A percentile compares a stretch with the other conserved stretches of the same genome.
Evolutionary conservation across 148 eudicot genomes (phyloP).

Genomic region (Nyssa sinensis): DNA sequence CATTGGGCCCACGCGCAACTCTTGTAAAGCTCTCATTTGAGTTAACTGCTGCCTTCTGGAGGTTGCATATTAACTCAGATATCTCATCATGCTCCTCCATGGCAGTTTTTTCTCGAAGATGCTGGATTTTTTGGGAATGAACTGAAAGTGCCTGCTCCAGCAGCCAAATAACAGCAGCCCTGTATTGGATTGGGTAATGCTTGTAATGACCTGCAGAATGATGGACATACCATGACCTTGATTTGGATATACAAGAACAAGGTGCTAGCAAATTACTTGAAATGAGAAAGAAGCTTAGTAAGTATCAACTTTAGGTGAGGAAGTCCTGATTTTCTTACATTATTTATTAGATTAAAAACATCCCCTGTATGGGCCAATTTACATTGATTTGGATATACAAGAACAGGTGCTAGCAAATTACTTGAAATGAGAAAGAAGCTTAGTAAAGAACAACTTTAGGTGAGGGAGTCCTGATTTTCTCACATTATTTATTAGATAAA

Average conservation of each 20-base stretch:
- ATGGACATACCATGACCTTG: background rate
- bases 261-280: background rate
- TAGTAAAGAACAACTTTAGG: background rate
- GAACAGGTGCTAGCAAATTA: background rate
- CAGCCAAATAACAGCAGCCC: constrained; percentile 37
- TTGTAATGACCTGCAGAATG: constrained; percentile 44
- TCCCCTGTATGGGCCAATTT: too few species aligned
- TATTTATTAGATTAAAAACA: too few species aligned
- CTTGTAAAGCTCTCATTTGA: constrained; percentile 55
- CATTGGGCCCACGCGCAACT: constrained; percentile 53
- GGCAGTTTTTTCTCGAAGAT: constrained; percentile 31
- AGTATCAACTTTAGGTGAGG: background rate
- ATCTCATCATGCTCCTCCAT: constrained; percentile 45
- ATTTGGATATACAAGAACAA: background rate
- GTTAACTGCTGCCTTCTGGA: constrained; percentile 59
- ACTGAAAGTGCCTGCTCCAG: constrained; percentile 52
- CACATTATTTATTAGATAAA: too few species aligned
- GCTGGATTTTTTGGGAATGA: constrained; percentile 38
- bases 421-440: background rate
- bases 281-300: background rate
- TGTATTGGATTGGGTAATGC: constrained; percentile 43
- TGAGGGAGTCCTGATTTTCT: too few species aligned
- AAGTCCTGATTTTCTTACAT: too few species aligned
- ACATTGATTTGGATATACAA: too few species aligned
- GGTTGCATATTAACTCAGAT: constrained; percentile 50